Percentiles rank a stretch among this genome's conserved stretches.
phyloP scores from a whole-genome alignment of 441 rosid genomes.

The Cnidoscolus chayamansa region DNA sequence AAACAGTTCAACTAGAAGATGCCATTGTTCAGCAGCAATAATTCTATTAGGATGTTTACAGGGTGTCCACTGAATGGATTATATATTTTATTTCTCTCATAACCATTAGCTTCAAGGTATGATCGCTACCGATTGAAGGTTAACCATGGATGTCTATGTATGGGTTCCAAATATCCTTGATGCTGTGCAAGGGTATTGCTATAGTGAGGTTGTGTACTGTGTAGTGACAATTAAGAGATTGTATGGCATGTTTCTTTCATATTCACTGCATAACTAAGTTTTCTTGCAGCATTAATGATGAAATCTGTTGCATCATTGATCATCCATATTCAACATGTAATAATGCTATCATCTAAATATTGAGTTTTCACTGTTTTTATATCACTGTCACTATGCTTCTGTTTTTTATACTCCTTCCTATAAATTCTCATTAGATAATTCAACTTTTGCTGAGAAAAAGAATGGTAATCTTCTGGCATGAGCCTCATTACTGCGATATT shows the following conservation, averaged over 20 bases:
- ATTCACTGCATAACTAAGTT: neutral
- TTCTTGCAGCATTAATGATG: neutral
- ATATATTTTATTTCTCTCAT: neutral
- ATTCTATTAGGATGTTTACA: neutral
- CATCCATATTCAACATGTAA: neutral
- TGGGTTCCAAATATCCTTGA: neutral
- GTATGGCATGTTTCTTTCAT: neutral
- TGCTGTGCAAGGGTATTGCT: neutral
- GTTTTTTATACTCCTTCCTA: neutral
- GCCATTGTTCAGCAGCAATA: neutral
- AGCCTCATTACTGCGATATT: neutral
- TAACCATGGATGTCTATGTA: constrained; percentile 1
- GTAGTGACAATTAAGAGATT: neutral
- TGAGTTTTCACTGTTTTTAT: neutral
- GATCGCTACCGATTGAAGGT: neutral
- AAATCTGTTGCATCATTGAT: neutral
- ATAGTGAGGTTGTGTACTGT: neutral
- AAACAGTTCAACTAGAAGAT: neutral
- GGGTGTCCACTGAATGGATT: neutral
- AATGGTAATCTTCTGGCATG: neutral
- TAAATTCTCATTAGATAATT: neutral
- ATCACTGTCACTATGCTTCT: neutral
- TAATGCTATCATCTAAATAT: neutral
- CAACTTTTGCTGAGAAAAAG: neutral
- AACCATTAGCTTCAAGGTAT: neutral